Percentiles rank a stretch among this genome's conserved stretches.
Evolutionary conservation across 208 protist genomes (phyloP).

Genomic region (Crithidia fasciculata): DNA sequence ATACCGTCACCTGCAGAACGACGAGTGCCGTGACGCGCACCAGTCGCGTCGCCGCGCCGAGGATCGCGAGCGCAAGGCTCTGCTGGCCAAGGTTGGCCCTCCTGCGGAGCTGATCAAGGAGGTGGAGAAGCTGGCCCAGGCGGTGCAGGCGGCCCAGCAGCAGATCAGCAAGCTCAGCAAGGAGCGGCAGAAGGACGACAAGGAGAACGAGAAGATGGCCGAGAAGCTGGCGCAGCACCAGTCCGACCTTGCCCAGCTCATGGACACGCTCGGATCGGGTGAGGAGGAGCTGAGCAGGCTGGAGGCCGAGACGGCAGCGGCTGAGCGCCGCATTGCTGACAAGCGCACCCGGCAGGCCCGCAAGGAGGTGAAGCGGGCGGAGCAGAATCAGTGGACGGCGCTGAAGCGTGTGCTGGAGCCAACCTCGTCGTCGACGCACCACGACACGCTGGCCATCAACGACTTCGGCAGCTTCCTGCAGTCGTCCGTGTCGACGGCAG

Average conservation of each 20-base stretch:
- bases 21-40: slow-evolving; percentile 53
- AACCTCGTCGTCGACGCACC: slow-evolving; percentile 40
- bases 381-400: slow-evolving; percentile 41
- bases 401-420: slow-evolving; percentile 58
- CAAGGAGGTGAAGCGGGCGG: slow-evolving; percentile 42
- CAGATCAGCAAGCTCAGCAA: slow-evolving; percentile 70
- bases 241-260: slow-evolving; percentile 44
- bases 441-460: slow-evolving; percentile 75
- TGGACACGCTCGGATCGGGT: slow-evolving; percentile 20
- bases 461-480: slow-evolving; percentile 70
- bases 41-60: slow-evolving; percentile 53
- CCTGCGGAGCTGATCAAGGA: slow-evolving; percentile 68
- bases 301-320: slow-evolving; percentile 48
- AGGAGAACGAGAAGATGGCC: slow-evolving; percentile 39
- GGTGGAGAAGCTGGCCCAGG: slow-evolving; percentile 60
- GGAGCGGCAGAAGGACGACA: slow-evolving; percentile 69
- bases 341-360: slow-evolving; percentile 31
- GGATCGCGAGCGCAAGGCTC: slow-evolving; percentile 70
- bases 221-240: slow-evolving; percentile 57
- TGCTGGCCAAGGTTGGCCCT: slow-evolving; percentile 64
- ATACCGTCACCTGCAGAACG: slow-evolving; percentile 52
- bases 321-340: slow-evolving; percentile 34
- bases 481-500: background rate
- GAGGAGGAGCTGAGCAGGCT: slow-evolving; percentile 33
- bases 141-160: slow-evolving; percentile 48